Conservation (phyloP, 768 basidiomycete genomes). For the Boletus rubroflammeus region DNA sequence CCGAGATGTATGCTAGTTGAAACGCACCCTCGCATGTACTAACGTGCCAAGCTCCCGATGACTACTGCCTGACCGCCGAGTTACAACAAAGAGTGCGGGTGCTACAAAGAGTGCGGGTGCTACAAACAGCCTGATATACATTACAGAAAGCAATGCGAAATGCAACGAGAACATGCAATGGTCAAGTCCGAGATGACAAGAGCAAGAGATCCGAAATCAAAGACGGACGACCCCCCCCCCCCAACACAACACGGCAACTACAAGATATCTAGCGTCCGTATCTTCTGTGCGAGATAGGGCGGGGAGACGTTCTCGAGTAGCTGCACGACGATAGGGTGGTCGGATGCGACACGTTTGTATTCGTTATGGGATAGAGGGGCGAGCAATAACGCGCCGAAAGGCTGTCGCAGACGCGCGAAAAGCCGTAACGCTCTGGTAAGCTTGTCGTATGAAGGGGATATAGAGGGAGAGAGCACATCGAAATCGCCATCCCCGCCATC, state of each 20-base stretch:
- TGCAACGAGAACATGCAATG: too few relatives aligned
- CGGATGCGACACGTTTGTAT: too few relatives aligned
- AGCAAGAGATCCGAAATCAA: neutral
- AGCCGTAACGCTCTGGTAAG: neutral
- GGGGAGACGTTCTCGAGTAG: neutral
- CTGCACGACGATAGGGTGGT: too few relatives aligned
- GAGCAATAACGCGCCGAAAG: slow-evolving; percentile 6
- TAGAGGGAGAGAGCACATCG: neutral
- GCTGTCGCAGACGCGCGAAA: neutral
- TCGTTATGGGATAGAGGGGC: too few relatives aligned
- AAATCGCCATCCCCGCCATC: neutral
- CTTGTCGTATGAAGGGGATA: neutral
- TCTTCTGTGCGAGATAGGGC: neutral
- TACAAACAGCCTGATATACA: too few relatives aligned
- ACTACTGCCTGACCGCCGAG: too few relatives aligned
- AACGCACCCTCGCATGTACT: too few relatives aligned
- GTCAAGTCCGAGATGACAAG: neutral
- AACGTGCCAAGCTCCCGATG: too few relatives aligned
- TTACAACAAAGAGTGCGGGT: too few relatives aligned
- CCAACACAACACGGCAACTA: neutral
- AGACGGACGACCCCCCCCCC: neutral
- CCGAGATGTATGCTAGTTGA: too few relatives aligned
- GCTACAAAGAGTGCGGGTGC: too few relatives aligned
- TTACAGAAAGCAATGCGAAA: too few relatives aligned
- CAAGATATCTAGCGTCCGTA: neutral